phyloP scores from a whole-genome alignment of 257 asterid genomes.

The Prunella vulgaris region DNA sequence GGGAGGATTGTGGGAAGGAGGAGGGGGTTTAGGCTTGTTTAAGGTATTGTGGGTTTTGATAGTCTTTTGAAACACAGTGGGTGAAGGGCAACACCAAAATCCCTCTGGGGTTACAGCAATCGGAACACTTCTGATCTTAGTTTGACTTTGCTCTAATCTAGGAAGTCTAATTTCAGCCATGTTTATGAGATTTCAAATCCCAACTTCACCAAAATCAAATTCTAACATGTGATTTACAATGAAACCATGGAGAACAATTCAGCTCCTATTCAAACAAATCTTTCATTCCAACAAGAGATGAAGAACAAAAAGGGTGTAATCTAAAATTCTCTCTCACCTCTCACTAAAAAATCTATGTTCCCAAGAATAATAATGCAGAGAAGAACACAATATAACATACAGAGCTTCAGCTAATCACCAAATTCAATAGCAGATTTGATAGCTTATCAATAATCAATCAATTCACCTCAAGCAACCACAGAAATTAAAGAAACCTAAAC shows the following conservation, averaged over 20 bases:
- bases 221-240: conserved; percentile 15
- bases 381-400: background rate
- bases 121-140: conserved; percentile 75
- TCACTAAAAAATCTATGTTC: no score
- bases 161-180: conserved; percentile 69
- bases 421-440: no score
- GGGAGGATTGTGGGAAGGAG: conserved; percentile 28
- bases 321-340: no score
- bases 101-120: conserved; percentile 98
- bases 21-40: conserved; percentile 52
- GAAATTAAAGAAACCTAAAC: background rate
- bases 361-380: no score
- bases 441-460: background rate
- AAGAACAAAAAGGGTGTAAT: conserved; percentile 1
- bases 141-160: conserved; percentile 67
- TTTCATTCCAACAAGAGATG: background rate
- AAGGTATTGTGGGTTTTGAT: conserved; percentile 47
- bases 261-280: conserved; percentile 6
- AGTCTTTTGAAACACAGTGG: conserved; percentile 74
- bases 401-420: no score
- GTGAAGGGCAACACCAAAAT: conserved; percentile 98
- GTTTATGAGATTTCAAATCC: conserved; percentile 21
- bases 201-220: conserved; percentile 14
- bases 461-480: background rate
- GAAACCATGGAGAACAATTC: background rate